These are phyloP conservation scores for Lagenaria siceraria DNA, from an alignment of 306 rosid genomes.

Conservation along the genomic window DNA sequence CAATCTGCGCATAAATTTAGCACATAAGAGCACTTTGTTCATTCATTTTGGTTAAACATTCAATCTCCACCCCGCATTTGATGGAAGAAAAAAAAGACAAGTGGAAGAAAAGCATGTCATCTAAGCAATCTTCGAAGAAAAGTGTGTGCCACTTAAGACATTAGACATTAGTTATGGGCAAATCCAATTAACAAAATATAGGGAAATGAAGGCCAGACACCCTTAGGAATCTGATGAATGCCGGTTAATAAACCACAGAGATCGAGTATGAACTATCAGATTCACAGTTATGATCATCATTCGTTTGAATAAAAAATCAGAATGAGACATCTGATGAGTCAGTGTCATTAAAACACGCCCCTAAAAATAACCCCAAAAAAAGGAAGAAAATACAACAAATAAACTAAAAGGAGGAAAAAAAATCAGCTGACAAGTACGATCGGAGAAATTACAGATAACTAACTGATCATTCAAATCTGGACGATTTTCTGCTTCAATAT, in stretches of 20 bases:
- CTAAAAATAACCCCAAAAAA: neutral
- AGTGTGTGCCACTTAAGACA: neutral
- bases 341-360: neutral
- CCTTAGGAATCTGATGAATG: neutral
- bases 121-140: too few relatives aligned
- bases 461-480: slow-evolving; percentile 1
- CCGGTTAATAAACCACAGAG: neutral
- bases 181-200: neutral
- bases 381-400: neutral
- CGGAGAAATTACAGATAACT: neutral
- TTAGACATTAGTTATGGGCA: neutral
- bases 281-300: neutral
- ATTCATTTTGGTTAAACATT: too few relatives aligned
- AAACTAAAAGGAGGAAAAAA: neutral
- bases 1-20: neutral
- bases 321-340: neutral
- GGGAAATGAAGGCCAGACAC: neutral
- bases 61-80: neutral
- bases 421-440: neutral
- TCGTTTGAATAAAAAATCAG: slow-evolving; percentile 1
- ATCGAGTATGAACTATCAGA: neutral
- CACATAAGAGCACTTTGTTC: too few relatives aligned
- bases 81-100: too few relatives aligned
- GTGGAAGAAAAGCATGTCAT: too few relatives aligned
- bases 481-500: neutral